Evolutionary conservation across 2,329 filamentous ascomycete genomes (phyloP), one percentile per base, ranked within the genome.

Genomic region (Macrophomina phaseolina): DNA sequence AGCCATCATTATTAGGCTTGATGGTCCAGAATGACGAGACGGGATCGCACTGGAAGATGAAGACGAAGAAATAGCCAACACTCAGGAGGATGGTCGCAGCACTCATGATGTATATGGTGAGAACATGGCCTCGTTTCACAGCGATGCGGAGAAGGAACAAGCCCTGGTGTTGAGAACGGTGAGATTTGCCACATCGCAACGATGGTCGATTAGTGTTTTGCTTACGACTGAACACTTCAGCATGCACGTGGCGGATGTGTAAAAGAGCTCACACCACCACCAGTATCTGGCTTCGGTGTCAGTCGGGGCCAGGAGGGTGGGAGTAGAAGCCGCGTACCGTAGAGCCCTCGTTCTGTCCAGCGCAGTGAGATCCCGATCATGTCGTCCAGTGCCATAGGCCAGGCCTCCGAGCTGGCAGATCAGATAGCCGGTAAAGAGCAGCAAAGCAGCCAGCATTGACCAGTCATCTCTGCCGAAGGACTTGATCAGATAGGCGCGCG

Each of bases 221-320:
- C 56, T 65, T 53, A 53, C 83, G 61, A 87, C 83, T 1, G 84
- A 82, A 49, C 85, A 77, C 68, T 85, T 86, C 49, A 84, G 78
- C 14, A 82, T 72, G 53, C 80, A 78, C 34, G 80, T 84, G 6
- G 80, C 78, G 61, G 84, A 73, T 6, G 83, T 80, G 72, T 87
- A 87, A 68, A 82, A 81, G n/a, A 84, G 75, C 70, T 87, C 85
- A 69, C 83, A 84, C 16, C 87, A 79, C 76, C 83, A 87, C 84
- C 84, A 87, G 69, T 75, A 81, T 79, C 56, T 61, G 36, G 23
- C 2, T 14, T 80, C 48, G 38, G 11, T 7, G 45, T 49, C 16
- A n/a, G 69, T 73, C 18, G 73, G 66, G 16, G 63, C 32, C 5
- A 46, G 4, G 2, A 61, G 8, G 9, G 28, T 7, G 49, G 7